phyloP scores from a whole-genome alignment of 352 stramenopile genomes.

The Pythium insidiosum region DNA sequence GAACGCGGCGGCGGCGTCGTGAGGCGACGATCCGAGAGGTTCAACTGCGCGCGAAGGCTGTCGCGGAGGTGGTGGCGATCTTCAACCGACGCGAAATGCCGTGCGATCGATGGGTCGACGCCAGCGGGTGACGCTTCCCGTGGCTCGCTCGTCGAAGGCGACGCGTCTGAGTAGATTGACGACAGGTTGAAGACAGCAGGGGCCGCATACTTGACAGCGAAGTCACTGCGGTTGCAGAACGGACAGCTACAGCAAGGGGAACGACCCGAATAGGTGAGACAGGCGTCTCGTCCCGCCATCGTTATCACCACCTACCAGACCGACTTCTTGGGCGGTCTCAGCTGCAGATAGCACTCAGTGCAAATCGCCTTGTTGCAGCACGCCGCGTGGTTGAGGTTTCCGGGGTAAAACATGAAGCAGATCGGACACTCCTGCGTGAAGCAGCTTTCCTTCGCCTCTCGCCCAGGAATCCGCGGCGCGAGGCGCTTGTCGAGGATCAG shows the following conservation, averaged over 20 bases:
- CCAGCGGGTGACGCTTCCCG: slow-evolving; percentile 3
- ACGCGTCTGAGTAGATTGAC: slow-evolving; percentile 23
- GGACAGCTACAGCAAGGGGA: slow-evolving; percentile 47
- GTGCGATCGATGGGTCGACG: slow-evolving; percentile 6
- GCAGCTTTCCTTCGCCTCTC: slow-evolving; percentile 44
- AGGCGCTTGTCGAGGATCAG: slow-evolving; percentile 71
- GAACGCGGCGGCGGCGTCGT: slow-evolving; percentile 22
- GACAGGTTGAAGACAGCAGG: slow-evolving; percentile 34
- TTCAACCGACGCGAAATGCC: slow-evolving; percentile 51
- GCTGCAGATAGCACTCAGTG: slow-evolving; percentile 27
- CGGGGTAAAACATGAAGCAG: slow-evolving; percentile 68
- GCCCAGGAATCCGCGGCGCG: slow-evolving; percentile 58
- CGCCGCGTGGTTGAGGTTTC: slow-evolving; percentile 22
- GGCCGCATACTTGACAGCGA: slow-evolving; percentile 43
- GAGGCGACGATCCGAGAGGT: slow-evolving; percentile 42
- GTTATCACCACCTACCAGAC: slow-evolving; percentile 15
- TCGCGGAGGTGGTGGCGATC: slow-evolving; percentile 69
- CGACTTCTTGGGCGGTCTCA: slow-evolving; percentile 23
- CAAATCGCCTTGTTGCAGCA: slow-evolving; percentile 37
- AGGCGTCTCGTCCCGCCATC: background rate
- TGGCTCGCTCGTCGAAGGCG: slow-evolving; percentile 1
- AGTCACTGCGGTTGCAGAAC: slow-evolving; percentile 71
- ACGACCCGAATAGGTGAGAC: too few species aligned
- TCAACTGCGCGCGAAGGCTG: slow-evolving; percentile 60
- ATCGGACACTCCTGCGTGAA: slow-evolving; percentile 79